A percentile compares a stretch with the other conserved stretches of the same genome.
Conservation (phyloP, 2,329 filamentous ascomycete genomes). For the Gnomoniopsis smithogilvyi region DNA sequence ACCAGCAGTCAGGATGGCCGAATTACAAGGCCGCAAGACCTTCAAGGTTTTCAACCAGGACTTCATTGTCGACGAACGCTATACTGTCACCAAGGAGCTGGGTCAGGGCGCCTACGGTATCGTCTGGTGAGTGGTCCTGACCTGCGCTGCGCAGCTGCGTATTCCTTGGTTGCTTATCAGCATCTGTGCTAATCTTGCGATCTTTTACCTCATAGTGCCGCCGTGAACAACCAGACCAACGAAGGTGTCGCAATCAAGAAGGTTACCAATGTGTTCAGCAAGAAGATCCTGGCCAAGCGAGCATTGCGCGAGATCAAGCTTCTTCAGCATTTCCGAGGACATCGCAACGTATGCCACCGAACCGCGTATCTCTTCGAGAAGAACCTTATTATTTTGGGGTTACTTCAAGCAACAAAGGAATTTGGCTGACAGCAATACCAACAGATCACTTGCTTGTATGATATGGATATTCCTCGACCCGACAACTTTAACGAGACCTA, state of each 20-base stretch:
- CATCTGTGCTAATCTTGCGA: conserved; percentile 1
- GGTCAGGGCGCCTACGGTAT: conserved; percentile 98
- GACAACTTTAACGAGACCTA: conserved; percentile 99
- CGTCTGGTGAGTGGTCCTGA: conserved; percentile 69
- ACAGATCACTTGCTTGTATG: conserved; percentile 96
- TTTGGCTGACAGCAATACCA: conserved; percentile 1
- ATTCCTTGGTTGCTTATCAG: neutral
- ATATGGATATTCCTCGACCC: conserved; percentile 97
- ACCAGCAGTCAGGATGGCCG: conserved; percentile 26
- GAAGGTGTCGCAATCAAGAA: conserved; percentile 99
- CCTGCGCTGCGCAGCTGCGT: neutral
- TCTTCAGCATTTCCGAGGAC: conserved; percentile 92
- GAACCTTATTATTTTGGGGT: neutral
- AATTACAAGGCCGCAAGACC: conserved; percentile 65
- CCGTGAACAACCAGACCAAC: conserved; percentile 83
- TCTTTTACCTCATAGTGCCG: conserved; percentile 59
- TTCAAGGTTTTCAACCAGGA: conserved; percentile 99
- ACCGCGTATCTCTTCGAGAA: neutral
- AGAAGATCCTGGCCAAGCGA: conserved; percentile 98
- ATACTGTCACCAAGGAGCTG: conserved; percentile 97
- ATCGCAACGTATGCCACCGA: conserved; percentile 67
- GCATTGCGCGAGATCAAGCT: conserved; percentile 98
- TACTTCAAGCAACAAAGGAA: neutral
- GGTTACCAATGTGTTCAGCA: conserved; percentile 99
- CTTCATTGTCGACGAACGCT: conserved; percentile 96